Evolutionary conservation across 2,329 filamentous ascomycete genomes (phyloP).

Genomic region (Chalara sp.): DNA sequence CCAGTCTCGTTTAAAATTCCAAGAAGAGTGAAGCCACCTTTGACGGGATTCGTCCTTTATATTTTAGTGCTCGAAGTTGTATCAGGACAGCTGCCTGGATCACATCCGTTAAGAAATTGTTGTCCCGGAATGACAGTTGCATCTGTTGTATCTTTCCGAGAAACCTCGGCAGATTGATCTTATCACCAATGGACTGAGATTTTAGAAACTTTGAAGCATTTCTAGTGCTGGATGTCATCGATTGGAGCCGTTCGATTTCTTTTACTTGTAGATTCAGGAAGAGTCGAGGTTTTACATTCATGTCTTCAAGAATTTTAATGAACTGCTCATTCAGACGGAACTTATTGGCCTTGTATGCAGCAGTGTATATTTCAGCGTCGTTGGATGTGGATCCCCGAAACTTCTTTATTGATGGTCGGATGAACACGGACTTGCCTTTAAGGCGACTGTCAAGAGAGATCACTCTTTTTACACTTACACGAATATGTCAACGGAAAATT

Average conservation of each 20-base stretch:
- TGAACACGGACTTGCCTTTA: constrained; percentile 46
- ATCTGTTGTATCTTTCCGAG: constrained; percentile 52
- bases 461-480: constrained; percentile 66
- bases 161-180: constrained; percentile 53
- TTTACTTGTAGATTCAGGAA: constrained; percentile 59
- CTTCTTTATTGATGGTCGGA: constrained; percentile 75
- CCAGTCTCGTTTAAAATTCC: constrained; percentile 80
- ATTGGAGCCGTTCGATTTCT: constrained; percentile 54
- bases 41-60: constrained; percentile 71
- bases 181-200: constrained; percentile 51
- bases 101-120: constrained; percentile 62
- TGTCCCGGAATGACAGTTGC: constrained; percentile 57
- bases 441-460: constrained; percentile 61
- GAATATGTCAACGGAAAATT: not conserved
- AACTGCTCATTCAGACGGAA: constrained; percentile 74
- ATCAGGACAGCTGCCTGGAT: constrained; percentile 66
- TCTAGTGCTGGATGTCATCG: constrained; percentile 47
- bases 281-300: constrained; percentile 49
- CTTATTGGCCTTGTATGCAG: constrained; percentile 57
- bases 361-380: constrained; percentile 66
- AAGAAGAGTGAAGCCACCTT: constrained; percentile 67
- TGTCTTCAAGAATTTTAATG: constrained; percentile 82
- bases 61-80: constrained; percentile 68
- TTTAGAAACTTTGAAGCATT: constrained; percentile 64
- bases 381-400: constrained; percentile 50